These are phyloP conservation scores for Euryodendron excelsum DNA, from an alignment of 148 eudicot species.

Conservation along the genomic window DNA sequence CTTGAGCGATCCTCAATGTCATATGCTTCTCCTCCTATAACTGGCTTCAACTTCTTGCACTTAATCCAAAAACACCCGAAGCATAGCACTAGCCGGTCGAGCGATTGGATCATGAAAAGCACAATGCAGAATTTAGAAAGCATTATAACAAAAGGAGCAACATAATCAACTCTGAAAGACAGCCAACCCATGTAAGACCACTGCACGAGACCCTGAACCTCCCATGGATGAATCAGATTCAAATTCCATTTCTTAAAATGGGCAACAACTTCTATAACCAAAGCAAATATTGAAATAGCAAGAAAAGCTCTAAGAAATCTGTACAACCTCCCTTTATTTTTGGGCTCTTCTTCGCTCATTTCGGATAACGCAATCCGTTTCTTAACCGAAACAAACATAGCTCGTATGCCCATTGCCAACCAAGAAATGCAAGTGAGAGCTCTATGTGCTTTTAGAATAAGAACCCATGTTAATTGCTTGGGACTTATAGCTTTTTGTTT, in stretches of 20 bases:
- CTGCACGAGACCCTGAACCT: slow-evolving; percentile 42
- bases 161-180: slow-evolving; percentile 51
- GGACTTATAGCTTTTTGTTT: slow-evolving; percentile 44
- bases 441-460: slow-evolving; percentile 43
- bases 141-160: slow-evolving; percentile 42
- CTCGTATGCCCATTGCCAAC: slow-evolving; percentile 24
- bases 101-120: slow-evolving; percentile 64
- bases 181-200: slow-evolving; percentile 58
- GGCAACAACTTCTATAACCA: slow-evolving; percentile 47
- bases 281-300: slow-evolving; percentile 40
- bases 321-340: slow-evolving; percentile 47
- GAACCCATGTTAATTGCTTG: slow-evolving; percentile 53
- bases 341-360: slow-evolving; percentile 39
- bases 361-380: slow-evolving; percentile 40
- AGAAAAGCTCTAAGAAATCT: slow-evolving; percentile 48
- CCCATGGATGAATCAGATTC: slow-evolving; percentile 41
- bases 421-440: slow-evolving; percentile 40
- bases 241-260: slow-evolving; percentile 48
- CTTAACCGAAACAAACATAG: slow-evolving; percentile 31
- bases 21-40: slow-evolving; percentile 22
- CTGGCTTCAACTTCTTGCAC: slow-evolving; percentile 53
- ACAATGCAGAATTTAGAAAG: slow-evolving; percentile 50
- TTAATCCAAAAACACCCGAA: slow-evolving; percentile 69
- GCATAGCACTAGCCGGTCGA: slow-evolving; percentile 57
- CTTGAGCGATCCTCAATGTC: slow-evolving; percentile 43